phyloP scores from a whole-genome alignment of 148 eudicot genomes.

The Chenopodium album region DNA sequence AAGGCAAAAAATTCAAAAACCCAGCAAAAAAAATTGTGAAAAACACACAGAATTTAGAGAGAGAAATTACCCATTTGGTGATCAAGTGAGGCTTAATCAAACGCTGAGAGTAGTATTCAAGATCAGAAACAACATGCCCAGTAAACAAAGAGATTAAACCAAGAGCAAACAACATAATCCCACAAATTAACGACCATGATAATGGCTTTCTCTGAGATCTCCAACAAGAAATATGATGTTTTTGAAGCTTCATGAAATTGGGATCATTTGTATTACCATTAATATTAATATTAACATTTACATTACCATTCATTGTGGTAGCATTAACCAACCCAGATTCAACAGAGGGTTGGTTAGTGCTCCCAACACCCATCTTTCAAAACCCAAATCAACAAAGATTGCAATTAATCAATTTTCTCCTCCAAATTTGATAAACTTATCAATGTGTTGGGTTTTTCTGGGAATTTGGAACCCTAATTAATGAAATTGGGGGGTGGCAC shows the following conservation, averaged over 20 bases:
- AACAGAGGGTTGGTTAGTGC: not conserved
- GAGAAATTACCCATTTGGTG: conserved; percentile 48
- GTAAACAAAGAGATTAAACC: conserved; percentile 89
- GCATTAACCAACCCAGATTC: conserved; percentile 16
- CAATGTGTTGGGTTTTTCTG: not conserved
- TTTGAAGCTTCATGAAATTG: conserved; percentile 30
- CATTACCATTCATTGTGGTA: conserved; percentile 24
- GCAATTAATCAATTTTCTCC: too few species aligned
- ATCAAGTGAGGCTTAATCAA: conserved; percentile 54
- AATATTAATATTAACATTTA: conserved; percentile 8
- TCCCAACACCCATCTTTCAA: not conserved
- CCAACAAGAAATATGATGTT: conserved; percentile 35
- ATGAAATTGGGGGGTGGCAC: conserved; percentile 20
- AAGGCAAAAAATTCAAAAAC: not conserved
- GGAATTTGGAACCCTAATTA: conserved; percentile 18
- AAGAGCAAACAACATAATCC: conserved; percentile 71
- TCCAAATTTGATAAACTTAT: not conserved
- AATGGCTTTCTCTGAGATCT: conserved; percentile 43
- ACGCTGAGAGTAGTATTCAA: conserved; percentile 84
- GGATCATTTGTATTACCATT: conserved; percentile 21
- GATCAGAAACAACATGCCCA: conserved; percentile 94
- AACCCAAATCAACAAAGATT: not conserved
- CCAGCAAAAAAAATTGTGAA: not conserved
- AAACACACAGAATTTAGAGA: not conserved
- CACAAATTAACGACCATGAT: conserved; percentile 79